These are phyloP conservation scores for Byssoonygena ceratinophila DNA, from an alignment of 2,329 filamentous ascomycete species.

Conservation along the genomic window DNA sequence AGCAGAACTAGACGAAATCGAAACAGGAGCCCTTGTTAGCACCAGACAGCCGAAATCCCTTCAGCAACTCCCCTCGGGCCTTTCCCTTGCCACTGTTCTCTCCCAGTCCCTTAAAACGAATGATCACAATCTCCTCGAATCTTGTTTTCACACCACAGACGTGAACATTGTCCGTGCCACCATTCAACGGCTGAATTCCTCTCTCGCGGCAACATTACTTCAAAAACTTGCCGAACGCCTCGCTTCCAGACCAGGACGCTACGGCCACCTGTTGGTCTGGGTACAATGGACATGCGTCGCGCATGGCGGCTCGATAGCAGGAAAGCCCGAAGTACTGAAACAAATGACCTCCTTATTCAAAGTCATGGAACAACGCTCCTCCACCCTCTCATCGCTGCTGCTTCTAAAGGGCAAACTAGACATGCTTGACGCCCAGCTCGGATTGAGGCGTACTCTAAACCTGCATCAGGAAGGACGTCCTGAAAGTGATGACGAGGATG, in stretches of 20 bases:
- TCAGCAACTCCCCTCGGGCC: conserved; percentile 53
- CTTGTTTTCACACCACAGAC: conserved; percentile 75
- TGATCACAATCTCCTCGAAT: conserved; percentile 79
- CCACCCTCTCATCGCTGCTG: conserved; percentile 69
- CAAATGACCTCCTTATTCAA: conserved; percentile 69
- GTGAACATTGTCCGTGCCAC: conserved; percentile 70
- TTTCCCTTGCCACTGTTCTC: conserved; percentile 84
- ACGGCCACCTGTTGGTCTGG: conserved; percentile 85
- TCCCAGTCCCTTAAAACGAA: conserved; percentile 87
- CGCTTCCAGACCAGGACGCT: conserved; percentile 75
- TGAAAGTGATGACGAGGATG: conserved; percentile 55
- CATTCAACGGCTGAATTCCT: conserved; percentile 79
- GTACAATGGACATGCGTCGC: conserved; percentile 89
- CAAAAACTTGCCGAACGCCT: conserved; percentile 77
- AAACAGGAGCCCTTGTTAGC: conserved; percentile 37
- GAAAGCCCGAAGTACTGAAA: conserved; percentile 70
- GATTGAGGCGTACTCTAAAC: conserved; percentile 62
- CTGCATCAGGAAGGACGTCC: conserved; percentile 45
- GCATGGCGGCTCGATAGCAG: conserved; percentile 82
- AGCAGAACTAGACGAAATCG: conserved; percentile 38
- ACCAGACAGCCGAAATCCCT: conserved; percentile 40
- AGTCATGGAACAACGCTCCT: conserved; percentile 76
- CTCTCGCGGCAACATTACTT: conserved; percentile 66
- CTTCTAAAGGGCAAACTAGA: conserved; percentile 91
- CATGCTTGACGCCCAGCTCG: conserved; percentile 82